These are phyloP conservation scores for Zelonia costaricensis DNA, from an alignment of 208 protist genomes.

Conservation along the genomic window DNA sequence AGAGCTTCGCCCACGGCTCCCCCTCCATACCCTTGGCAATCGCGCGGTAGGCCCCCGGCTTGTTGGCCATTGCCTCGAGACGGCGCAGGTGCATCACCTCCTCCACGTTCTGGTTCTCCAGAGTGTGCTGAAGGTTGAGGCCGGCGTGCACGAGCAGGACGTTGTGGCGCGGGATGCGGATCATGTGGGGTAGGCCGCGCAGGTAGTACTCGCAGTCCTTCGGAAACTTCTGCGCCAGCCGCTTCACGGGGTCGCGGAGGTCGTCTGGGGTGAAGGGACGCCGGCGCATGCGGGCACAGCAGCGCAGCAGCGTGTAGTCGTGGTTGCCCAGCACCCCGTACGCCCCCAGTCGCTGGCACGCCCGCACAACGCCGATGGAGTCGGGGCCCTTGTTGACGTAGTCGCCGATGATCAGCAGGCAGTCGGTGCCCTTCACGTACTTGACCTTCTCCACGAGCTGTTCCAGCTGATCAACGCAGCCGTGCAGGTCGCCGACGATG, in stretches of 20 bases:
- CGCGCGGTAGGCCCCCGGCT: slow-evolving; percentile 34
- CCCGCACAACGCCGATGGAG: slow-evolving; percentile 73
- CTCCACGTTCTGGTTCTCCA: slow-evolving; percentile 75
- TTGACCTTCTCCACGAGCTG: slow-evolving; percentile 79
- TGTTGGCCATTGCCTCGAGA: slow-evolving; percentile 44
- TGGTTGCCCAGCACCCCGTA: slow-evolving; percentile 90
- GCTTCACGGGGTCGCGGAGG: slow-evolving; percentile 78
- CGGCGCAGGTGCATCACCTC: slow-evolving; percentile 86
- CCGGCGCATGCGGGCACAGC: slow-evolving; percentile 42
- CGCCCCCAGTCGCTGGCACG: slow-evolving; percentile 62
- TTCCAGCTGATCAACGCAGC: slow-evolving; percentile 82
- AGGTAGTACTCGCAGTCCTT: slow-evolving; percentile 83
- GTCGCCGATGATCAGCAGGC: slow-evolving; percentile 84
- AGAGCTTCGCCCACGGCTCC: slow-evolving; percentile 69
- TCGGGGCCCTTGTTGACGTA: slow-evolving; percentile 91
- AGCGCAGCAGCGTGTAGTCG: slow-evolving; percentile 84
- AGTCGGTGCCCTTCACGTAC: slow-evolving; percentile 72
- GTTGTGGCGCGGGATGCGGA: slow-evolving; percentile 83
- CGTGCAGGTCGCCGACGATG: slow-evolving; percentile 91
- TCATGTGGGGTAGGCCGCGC: slow-evolving; percentile 75
- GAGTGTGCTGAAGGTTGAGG: slow-evolving; percentile 51
- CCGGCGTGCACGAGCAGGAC: slow-evolving; percentile 87
- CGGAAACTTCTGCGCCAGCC: slow-evolving; percentile 67
- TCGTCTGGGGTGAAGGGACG: slow-evolving; percentile 53
- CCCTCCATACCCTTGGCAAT: slow-evolving; percentile 67